Evolutionary conservation across 495 filamentous ascomycete genomes (phyloP).

Genomic region (Penicillium antarcticum): DNA sequence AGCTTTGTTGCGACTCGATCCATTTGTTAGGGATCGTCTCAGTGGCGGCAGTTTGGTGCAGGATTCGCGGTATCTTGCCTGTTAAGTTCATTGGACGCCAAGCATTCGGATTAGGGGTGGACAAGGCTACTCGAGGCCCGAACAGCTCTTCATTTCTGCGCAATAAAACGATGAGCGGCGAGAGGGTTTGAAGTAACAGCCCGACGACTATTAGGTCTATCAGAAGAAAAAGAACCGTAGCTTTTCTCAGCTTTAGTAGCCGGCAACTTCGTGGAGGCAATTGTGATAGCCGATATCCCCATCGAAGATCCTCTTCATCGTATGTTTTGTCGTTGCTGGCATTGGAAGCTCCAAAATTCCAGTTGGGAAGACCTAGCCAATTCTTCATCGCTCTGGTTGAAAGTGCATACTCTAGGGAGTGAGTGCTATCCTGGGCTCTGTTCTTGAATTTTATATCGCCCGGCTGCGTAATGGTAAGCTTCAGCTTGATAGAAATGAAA

Average conservation of each 20-base stretch:
- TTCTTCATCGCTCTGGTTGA: background rate
- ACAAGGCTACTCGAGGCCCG: background rate
- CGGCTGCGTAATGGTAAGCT: background rate
- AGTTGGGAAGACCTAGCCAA: background rate
- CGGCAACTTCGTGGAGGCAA: background rate
- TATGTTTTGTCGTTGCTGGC: background rate
- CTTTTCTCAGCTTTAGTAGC: background rate
- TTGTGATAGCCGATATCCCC: background rate
- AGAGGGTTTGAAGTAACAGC: background rate
- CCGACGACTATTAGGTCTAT: slow-evolving; percentile 14
- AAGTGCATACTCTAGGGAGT: background rate
- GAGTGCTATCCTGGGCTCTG: background rate
- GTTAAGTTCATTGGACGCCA: background rate
- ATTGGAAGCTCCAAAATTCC: background rate
- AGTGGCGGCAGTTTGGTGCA: slow-evolving; percentile 9
- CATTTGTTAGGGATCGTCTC: slow-evolving; percentile 9
- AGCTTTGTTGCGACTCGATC: slow-evolving; percentile 7
- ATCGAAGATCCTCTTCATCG: background rate
- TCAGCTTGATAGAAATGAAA: background rate
- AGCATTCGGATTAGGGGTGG: background rate
- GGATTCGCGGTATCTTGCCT: background rate
- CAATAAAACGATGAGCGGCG: background rate
- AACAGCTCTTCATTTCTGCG: slow-evolving; percentile 1
- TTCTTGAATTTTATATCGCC: background rate
- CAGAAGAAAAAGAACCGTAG: background rate